Evolutionary conservation across 2,329 filamentous ascomycete genomes (phyloP), one percentile per base, ranked within the genome.

Genomic region (Exophiala sp.): DNA sequence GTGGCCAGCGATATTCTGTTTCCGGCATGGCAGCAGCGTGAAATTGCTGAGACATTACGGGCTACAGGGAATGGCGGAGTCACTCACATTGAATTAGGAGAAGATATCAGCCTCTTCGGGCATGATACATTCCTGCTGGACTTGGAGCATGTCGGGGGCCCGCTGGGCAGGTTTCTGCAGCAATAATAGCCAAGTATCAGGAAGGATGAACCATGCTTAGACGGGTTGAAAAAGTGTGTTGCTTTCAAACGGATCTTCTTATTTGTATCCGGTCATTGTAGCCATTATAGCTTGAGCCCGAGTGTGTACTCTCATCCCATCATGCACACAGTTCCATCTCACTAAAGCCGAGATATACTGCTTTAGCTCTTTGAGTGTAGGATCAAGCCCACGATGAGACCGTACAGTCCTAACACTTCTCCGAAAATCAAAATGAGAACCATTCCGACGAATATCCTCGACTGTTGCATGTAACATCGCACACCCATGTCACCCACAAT

Each of bases 351-450:
- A 30, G 10, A 13, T 19, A 11, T 18, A 7, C 8, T 11, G 23
- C 24, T 41, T 71, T 77, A 82, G 73, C 78, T 83, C 75, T 88
- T 88, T 56, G 88, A 93, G 79, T 95, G 95, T 65, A 96, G 79
- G 65, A 96, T 91, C 37, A 96, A 80, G 50, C 87, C 88, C 55
- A 96, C 90, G 66, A 96, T 96, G 59, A 96, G 80, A 39, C 93
- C 93, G 65, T 98, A 98, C 24, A 98, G 83, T 68, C 93, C 93
- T 66, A 98, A 68, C 14, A 98, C 93, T 76, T 98, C 93, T 50
- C 88, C 93, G 67, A 98, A 98, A 80, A 98, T 98, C 57, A 97
- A 79, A 61, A 97, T 97, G 63, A 98, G 73, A 40, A 98, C 91
- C 93, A 97, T 97, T 69, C 93, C 93, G 43, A 98, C 93, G 63